phyloP scores from a whole-genome alignment of 371 early-diverging fungal species.

The Capniomyces stellatus region DNA sequence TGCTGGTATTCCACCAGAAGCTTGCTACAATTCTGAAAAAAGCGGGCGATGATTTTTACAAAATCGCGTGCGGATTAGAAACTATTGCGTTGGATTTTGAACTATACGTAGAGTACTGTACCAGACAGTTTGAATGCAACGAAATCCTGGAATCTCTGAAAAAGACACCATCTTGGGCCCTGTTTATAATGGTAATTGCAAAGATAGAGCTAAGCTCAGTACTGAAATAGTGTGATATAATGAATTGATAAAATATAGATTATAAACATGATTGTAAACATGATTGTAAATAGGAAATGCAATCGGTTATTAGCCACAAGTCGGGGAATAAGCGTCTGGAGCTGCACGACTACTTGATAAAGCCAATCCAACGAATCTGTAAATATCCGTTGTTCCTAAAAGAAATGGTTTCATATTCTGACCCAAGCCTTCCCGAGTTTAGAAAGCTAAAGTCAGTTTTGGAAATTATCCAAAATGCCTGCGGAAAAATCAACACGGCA shows the following conservation, averaged over 20 bases:
- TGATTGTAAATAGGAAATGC: no score
- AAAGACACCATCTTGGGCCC: neutral
- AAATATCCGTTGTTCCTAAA: slow-evolving; percentile 71
- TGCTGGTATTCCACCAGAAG: neutral
- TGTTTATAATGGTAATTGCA: neutral
- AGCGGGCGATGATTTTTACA: neutral
- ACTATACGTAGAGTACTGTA: slow-evolving; percentile 1
- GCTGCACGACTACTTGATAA: slow-evolving; percentile 78
- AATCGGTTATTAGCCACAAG: neutral
- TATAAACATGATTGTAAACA: no score
- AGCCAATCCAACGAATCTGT: slow-evolving; percentile 93
- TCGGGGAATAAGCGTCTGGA: slow-evolving; percentile 17
- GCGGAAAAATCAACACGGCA: neutral
- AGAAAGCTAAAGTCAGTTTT: slow-evolving; percentile 39
- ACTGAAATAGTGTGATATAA: no score
- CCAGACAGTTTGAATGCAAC: neutral
- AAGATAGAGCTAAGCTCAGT: no score
- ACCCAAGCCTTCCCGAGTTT: slow-evolving; percentile 40
- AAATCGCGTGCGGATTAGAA: neutral
- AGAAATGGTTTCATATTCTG: slow-evolving; percentile 62
- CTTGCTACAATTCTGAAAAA: neutral
- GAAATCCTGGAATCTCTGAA: neutral
- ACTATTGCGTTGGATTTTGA: neutral
- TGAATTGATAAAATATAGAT: no score
- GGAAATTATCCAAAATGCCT: neutral